Conservation (phyloP, 495 filamentous ascomycete species). For the Hypoxylon fuscum region DNA sequence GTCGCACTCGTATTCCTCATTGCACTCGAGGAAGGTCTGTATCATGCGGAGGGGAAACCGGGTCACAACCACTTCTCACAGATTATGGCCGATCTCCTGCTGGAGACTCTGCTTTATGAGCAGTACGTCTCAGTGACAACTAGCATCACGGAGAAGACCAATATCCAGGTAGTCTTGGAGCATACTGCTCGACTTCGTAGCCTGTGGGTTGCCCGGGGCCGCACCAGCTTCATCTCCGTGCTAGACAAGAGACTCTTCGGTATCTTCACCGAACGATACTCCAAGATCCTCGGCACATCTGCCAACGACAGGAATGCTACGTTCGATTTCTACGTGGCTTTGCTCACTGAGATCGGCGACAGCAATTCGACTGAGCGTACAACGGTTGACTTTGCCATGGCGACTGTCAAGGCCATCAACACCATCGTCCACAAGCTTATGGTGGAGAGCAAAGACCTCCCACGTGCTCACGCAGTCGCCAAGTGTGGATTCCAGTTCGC, state of each 20-base stretch:
- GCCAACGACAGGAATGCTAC: constrained; percentile 52
- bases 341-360: constrained; percentile 56
- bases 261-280: constrained; percentile 64
- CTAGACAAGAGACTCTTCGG: constrained; percentile 63
- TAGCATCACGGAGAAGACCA: constrained; percentile 45
- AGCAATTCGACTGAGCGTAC: constrained; percentile 44
- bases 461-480: constrained; percentile 29
- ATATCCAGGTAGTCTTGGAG: constrained; percentile 58
- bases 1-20: constrained; percentile 67
- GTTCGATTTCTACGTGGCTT: constrained; percentile 56
- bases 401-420: constrained; percentile 47
- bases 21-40: constrained; percentile 63
- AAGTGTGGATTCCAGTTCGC: constrained; percentile 62
- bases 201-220: constrained; percentile 61
- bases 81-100: constrained; percentile 65
- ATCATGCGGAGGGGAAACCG: constrained; percentile 31
- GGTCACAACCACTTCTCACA: constrained; percentile 55
- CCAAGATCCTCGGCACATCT: constrained; percentile 46
- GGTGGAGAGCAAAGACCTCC: constrained; percentile 21
- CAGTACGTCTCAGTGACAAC: constrained; percentile 59
- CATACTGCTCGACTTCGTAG: constrained; percentile 60
- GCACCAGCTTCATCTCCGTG: constrained; percentile 54
- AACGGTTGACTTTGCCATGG: constrained; percentile 50
- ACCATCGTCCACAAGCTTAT: constrained; percentile 45
- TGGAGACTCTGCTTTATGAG: constrained; percentile 67